Percentiles rank a stretch among this genome's conserved stretches.
These are phyloP conservation scores for Flaveria linearis DNA, from an alignment of 129 eudicot genomes.

Conservation along the genomic window DNA sequence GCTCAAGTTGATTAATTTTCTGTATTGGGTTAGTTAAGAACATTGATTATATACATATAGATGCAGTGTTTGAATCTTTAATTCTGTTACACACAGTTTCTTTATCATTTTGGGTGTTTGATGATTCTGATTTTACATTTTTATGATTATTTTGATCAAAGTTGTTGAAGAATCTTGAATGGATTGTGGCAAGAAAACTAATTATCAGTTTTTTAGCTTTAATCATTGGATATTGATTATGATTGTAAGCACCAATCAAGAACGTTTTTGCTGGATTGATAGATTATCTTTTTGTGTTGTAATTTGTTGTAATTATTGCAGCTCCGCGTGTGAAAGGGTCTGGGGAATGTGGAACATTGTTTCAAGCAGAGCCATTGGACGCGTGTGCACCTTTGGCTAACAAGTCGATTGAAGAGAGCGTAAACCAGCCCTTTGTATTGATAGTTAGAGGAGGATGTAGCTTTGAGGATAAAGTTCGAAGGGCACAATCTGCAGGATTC, in stretches of 20 bases:
- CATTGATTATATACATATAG: neutral
- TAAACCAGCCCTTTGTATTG: slow-evolving; percentile 50
- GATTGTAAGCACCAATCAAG: neutral
- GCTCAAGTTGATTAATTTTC: neutral
- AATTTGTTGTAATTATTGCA: slow-evolving; percentile 36
- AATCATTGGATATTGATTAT: slow-evolving; percentile 4
- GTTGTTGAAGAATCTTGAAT: slow-evolving; percentile 12
- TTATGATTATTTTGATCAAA: neutral
- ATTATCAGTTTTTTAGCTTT: neutral
- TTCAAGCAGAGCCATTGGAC: slow-evolving; percentile 74
- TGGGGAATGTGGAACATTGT: slow-evolving; percentile 67
- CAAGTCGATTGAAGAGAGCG: slow-evolving; percentile 20
- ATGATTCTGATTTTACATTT: neutral
- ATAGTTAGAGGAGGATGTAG: slow-evolving; percentile 94
- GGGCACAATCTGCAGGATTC: slow-evolving; percentile 88
- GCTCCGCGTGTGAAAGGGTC: slow-evolving; percentile 69
- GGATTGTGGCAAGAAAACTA: neutral
- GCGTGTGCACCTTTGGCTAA: slow-evolving; percentile 67
- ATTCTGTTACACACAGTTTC: no score
- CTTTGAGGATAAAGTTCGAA: slow-evolving; percentile 85
- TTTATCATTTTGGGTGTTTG: neutral
- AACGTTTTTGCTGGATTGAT: slow-evolving; percentile 15
- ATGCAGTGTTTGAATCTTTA: neutral
- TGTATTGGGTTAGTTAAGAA: neutral
- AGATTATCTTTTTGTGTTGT: neutral